Evolutionary conservation across 768 basidiomycete genomes (phyloP), one percentile per base, ranked within the genome.

Genomic region (Naganishia kalamii): DNA sequence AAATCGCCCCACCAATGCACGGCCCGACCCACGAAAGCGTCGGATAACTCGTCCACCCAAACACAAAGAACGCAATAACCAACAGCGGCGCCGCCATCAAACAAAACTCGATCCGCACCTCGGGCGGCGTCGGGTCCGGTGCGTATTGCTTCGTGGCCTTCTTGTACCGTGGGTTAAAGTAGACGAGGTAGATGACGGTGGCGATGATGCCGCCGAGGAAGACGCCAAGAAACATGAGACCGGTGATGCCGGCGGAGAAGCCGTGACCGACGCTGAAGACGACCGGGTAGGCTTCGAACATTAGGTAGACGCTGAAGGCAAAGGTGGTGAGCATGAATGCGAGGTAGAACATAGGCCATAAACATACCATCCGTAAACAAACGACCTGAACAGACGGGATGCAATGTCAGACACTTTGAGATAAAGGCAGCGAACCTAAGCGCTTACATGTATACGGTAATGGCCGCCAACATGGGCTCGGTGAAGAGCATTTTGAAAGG

Each of bases 31-130:
- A 79, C 57, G 74, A 75, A n/a, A 79, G 68, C 12, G 67, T 70
- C n/a, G 68, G 64, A 65, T 77, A 79, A 48, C 75, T 75, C 21
- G 79, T 79, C 79, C 78, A 80, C 12, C 78, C 79, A 44, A 80
- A 80, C 29, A 62, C 79, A 70, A 80, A 77, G 75, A 80, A 75
- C 59, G 75, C 70, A 63, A 79, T 73, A 17, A 74, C 72, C 11
- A 80, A 65, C 37, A 73, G 54, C 68, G 77, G 77, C 12, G 76
- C 75, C 17, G 76, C 76, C 52, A 77, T 60, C 35, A 76, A 69
- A 30, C 74, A 75, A 21, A 79, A 67, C 48, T 78, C 72, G 10
- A 80, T 71, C 27, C 79, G 73, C 27, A 70, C 74, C 65, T 80
- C 78, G 4, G 78, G 77, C 2, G 70, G 67, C 12, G 71, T 74